A percentile compares a stretch with the other conserved stretches of the same genome.
These are phyloP conservation scores for Spathaspora arborariae DNA, from an alignment of 805 yeast genomes.

Conservation along the genomic window DNA sequence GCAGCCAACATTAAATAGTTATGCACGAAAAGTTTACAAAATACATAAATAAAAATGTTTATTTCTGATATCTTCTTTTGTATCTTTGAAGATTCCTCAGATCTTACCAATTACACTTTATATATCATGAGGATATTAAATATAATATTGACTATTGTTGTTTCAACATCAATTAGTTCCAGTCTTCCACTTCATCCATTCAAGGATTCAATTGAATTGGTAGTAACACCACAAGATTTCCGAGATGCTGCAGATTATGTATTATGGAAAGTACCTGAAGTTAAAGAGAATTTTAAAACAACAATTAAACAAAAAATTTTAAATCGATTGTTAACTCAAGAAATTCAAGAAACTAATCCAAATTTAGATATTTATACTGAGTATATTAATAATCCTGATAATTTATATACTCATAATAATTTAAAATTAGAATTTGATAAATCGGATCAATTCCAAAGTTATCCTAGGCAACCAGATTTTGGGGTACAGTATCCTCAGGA, in stretches of 20 bases:
- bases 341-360: slow-evolving; percentile 6
- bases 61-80: no score
- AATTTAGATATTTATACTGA: slow-evolving; percentile 1
- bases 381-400: background rate
- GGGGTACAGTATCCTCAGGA: no score
- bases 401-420: background rate
- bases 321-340: slow-evolving; percentile 8
- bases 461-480: no score
- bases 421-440: no score
- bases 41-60: no score
- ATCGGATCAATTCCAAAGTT: no score
- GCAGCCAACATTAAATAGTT: no score
- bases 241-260: slow-evolving; percentile 14
- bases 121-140: background rate
- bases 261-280: slow-evolving; percentile 13
- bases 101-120: background rate
- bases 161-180: background rate
- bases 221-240: slow-evolving; percentile 15
- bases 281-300: slow-evolving; percentile 12
- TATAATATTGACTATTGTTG: background rate
- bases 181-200: slow-evolving; percentile 3
- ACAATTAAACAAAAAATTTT: slow-evolving; percentile 11
- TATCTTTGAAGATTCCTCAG: no score
- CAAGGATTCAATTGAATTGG: slow-evolving; percentile 14
- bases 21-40: no score